Evolutionary conservation across 108 stramenopile species (phyloP), one percentile per base, ranked within the genome.

Genomic region (Nitzschia inconspicua): DNA sequence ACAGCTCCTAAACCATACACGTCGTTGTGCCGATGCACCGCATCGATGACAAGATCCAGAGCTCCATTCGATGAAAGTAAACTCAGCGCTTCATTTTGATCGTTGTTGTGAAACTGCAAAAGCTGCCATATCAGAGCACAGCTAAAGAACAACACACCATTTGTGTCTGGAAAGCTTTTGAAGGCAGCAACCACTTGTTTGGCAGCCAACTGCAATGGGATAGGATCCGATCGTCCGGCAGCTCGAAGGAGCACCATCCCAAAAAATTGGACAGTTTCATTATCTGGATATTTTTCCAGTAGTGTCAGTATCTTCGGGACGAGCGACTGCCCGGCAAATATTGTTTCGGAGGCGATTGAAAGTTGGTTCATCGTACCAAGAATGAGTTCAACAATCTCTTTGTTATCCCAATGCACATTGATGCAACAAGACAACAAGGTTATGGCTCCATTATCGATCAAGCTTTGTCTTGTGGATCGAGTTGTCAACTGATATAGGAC

Each of bases 311-410:
- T 34, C 18, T 39, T 18, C 5, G 31, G 31, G 7, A 31, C 16
- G 13, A 37, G 11, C 22, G 40, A 18, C n/a, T 0, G 32, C 31
- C 46, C 26, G 9, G 23, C 47, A 22, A 35, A 14, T n/a, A 11
- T 22, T 7, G 3, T 28, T 16, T 61, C 60, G 16, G 16, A 8
- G n/a, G 11, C 37, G n/a, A 39, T 14, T 39, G 37, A 39, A 25
- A 61, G 20, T 49, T 61, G 42, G 29, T 47, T 44, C n/a, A 61
- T 20, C n/a, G 60, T 20, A 14, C 36, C 42, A 36, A 61, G 47
- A 16, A 46, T 35, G 14, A 61, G 19, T 4, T 61, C 47, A 18
- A 61, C 20, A 18, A 61, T 14, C 13, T 49, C 47, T 13, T 46
- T 13, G 36, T 61, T 43, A 48, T 49, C 47, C 4, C 47, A 2